Conservation (phyloP, 768 basidiomycete genomes). For the Pluteus cervinus region DNA sequence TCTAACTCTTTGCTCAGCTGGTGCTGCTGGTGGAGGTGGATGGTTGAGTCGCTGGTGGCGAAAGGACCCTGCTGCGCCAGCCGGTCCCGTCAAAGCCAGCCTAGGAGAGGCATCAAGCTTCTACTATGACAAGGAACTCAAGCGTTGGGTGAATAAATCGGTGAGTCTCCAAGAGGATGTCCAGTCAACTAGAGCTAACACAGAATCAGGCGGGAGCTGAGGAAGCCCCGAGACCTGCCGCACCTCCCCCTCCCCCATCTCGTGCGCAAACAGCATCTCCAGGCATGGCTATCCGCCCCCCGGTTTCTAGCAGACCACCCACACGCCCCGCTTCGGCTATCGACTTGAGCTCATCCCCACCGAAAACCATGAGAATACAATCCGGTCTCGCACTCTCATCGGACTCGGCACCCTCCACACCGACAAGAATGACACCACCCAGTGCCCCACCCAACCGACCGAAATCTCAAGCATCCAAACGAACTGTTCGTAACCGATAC, state of each 20-base stretch:
- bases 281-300: conserved; percentile 33
- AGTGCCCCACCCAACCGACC: conserved; percentile 48
- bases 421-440: conserved; percentile 38
- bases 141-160: conserved; percentile 95
- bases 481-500: conserved; percentile 76
- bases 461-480: conserved; percentile 63
- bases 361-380: conserved; percentile 49
- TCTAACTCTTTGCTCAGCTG: conserved; percentile 5
- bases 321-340: conserved; percentile 59
- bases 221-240: conserved; percentile 45
- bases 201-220: conserved; percentile 48
- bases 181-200: neutral
- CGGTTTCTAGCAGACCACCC: conserved; percentile 30
- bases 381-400: conserved; percentile 57
- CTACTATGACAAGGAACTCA: conserved; percentile 92
- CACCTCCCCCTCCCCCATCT: conserved; percentile 71
- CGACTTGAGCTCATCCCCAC: conserved; percentile 49
- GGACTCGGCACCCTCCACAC: conserved; percentile 43
- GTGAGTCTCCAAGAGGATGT: conserved; percentile 29
- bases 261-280: conserved; percentile 87
- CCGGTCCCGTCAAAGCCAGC: conserved; percentile 83
- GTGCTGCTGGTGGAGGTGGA: conserved; percentile 36
- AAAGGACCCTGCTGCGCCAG: conserved; percentile 42
- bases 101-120: conserved; percentile 88
- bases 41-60: conserved; percentile 88